Evolutionary conservation across 345 rosid species (phyloP), one percentile per base, ranked within the genome.

Genomic region (Sisymbrium irio): DNA sequence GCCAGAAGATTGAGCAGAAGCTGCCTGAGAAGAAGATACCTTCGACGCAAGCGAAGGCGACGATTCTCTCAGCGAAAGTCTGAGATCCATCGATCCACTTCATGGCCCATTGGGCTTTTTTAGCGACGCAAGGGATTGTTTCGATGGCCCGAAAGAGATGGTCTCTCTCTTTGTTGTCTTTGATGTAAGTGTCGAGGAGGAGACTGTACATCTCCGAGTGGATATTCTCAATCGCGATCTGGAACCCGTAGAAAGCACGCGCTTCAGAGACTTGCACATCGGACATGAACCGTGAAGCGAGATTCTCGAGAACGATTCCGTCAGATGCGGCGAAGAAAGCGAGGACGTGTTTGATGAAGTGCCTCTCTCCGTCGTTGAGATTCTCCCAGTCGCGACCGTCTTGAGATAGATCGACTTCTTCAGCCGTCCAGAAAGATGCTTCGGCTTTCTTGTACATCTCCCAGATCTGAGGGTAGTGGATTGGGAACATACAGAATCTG

Each of bases 361-460:
- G 97, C 17, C 85, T 87, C 70, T 95, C 98, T 9, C 78, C 97
- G 58, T 84, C 55, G 47, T 89, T 81, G 0, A 95, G 89, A 69
- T 87, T 62, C 20, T 79, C 97, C 99, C 99, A 92, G 67, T 90
- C 90, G 30, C 89, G 87, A 8, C 62, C 40, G 66, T 95, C 98
- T 22, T 81, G 82, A 3, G 99, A 95, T 54, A 95, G 86, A 45
- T 95, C 99, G 25, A 95, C 99, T 72, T 95, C 99, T 78, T 95
- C 98, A 3, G 98, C 98, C 2, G 98, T 95, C 97, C 99, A 95
- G 51, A 95, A 95, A 0, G 98, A 95, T 28, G 99, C 98, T 67
- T 90, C 99, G 14, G 97, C 97, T 60, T 95, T 87, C 89, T 95
- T 92, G 84, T 95, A 92, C 99, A 92, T 92, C 56, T 95, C 97